Evolutionary conservation across 2,329 filamentous ascomycete genomes (phyloP).

Genomic region (Fusarium albosuccineum): DNA sequence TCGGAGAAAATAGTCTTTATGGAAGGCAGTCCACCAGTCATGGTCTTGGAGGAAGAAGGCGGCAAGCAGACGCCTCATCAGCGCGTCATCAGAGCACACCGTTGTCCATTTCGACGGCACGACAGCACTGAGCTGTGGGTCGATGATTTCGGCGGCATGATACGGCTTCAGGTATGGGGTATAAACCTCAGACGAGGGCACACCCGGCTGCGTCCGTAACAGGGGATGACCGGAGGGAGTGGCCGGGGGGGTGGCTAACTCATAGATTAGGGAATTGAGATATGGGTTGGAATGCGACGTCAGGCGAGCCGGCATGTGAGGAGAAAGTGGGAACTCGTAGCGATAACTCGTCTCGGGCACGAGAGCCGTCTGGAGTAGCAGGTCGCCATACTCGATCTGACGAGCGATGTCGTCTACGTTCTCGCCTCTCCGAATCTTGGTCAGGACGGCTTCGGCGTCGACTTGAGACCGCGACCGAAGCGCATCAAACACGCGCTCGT

Average conservation of each 20-base stretch:
- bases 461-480: neutral
- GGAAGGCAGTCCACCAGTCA: constrained; percentile 20
- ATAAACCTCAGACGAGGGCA: neutral
- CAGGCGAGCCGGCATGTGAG: neutral
- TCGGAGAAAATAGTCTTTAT: constrained; percentile 36
- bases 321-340: neutral
- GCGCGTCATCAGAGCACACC: constrained; percentile 22
- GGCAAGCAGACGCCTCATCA: constrained; percentile 27
- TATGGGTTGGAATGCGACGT: constrained; percentile 36
- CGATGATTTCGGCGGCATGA: constrained; percentile 38
- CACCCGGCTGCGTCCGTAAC: too few relatives aligned
- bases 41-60: constrained; percentile 35
- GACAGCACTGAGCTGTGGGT: constrained; percentile 46
- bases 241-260: neutral
- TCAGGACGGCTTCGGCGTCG: constrained; percentile 13
- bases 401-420: constrained; percentile 2
- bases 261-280: constrained; percentile 32
- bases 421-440: constrained; percentile 8
- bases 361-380: constrained; percentile 12
- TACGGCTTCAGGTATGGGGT: neutral
- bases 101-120: constrained; percentile 29
- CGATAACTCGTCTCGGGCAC: neutral
- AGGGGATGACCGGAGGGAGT: too few relatives aligned
- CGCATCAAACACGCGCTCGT: neutral
- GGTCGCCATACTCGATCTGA: constrained; percentile 26